Evolutionary conservation across 495 filamentous ascomycete genomes (phyloP).

Genomic region (Xanthoparmelia taractica): DNA sequence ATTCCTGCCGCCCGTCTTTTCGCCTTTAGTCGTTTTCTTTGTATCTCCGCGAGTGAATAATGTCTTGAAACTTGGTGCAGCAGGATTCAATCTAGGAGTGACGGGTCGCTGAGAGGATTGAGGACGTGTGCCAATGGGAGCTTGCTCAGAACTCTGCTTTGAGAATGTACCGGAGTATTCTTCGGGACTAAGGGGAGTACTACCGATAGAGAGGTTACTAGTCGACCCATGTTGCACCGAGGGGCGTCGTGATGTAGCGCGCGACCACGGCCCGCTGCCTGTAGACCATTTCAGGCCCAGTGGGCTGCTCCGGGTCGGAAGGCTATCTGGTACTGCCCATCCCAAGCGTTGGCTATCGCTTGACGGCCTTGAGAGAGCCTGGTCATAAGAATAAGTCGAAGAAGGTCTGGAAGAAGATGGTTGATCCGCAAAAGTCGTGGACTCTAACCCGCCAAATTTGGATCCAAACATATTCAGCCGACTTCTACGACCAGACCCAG

Average conservation of each 20-base stretch:
- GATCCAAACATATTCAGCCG: conserved; percentile 58
- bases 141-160: conserved; percentile 43
- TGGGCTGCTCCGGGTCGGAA: conserved; percentile 45
- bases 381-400: conserved; percentile 72
- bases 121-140: conserved; percentile 48
- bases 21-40: conserved; percentile 36
- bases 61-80: conserved; percentile 52
- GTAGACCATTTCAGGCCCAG: conserved; percentile 53
- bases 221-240: conserved; percentile 51
- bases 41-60: conserved; percentile 41
- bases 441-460: conserved; percentile 51
- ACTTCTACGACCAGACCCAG: conserved; percentile 38
- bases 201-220: conserved; percentile 44
- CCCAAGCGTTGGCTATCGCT: conserved; percentile 64
- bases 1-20: conserved; percentile 32
- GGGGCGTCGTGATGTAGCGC: conserved; percentile 47
- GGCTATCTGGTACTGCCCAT: conserved; percentile 49
- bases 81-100: conserved; percentile 54
- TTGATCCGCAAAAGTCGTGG: conserved; percentile 48
- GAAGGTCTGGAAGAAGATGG: conserved; percentile 66
- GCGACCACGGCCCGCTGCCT: conserved; percentile 46
- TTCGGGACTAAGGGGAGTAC: conserved; percentile 42
- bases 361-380: conserved; percentile 64
- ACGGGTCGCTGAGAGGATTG: conserved; percentile 47
- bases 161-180: conserved; percentile 38